Evolutionary conservation across 352 stramenopile genomes (phyloP), one percentile per base, ranked within the genome.

Genomic region (Pilasporangium apinafurcum): DNA sequence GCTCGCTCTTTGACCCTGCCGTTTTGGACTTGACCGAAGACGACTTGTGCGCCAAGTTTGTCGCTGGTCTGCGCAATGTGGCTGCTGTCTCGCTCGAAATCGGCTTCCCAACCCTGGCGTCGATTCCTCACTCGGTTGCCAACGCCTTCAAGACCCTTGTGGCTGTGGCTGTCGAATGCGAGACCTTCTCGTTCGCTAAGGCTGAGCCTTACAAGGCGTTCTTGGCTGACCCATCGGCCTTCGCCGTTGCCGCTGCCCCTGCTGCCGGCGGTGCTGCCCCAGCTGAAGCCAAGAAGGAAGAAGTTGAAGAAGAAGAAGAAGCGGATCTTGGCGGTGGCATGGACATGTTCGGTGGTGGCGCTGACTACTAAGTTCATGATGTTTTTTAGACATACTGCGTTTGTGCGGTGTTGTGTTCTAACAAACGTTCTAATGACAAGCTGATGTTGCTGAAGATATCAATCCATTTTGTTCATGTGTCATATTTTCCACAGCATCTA

Each of bases 101-200:
- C 36, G 91, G 92, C 47, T 96, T 96, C 69, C 96, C 97, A 36
- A 99, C 96, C 41, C 81, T 98, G 56, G 95, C 95, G 29, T 98
- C 92, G 59, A 89, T 99, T 53, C 96, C 96, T 20, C 97, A 99
- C 92, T 98, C 92, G 59, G 94, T 99, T 58, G 95, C 91, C 72
- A 99, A 98, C 80, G 96, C 96, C 46, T 99, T 99, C 89, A 98
- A 98, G 77, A 86, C 87, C 30, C 74, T 99, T 44, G 86, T 99
- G 21, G 92, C 95, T 21, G 77, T 99, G 42, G 96, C 93, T 28
- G 86, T 98, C 49, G 89, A 97, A 59, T 87, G 91, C 61, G 87
- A 97, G 48, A 85, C 72, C 44, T 99, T 98, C 80, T 97, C 95
- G 48, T 99, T 99, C 76, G 83, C 94, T 32, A 95, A 98, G 83